These are phyloP conservation scores for Pythium inflatum DNA, from an alignment of 352 stramenopile species.

Conservation along the genomic window DNA sequence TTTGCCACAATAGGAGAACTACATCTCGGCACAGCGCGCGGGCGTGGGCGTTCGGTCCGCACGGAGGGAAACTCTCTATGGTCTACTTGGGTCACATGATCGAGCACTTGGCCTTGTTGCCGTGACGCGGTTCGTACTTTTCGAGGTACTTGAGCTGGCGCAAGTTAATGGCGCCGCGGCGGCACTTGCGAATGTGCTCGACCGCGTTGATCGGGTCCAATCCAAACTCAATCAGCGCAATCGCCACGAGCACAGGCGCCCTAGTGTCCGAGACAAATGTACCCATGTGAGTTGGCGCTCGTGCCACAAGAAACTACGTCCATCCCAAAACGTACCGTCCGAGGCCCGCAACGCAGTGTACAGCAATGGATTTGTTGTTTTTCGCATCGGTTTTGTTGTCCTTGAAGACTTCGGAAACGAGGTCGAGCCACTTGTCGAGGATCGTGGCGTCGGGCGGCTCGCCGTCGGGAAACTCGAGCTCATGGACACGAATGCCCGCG, in stretches of 20 bases:
- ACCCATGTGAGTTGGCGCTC: constrained; percentile 11
- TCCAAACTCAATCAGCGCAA: constrained; percentile 97
- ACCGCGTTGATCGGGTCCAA: constrained; percentile 97
- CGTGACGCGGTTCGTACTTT: constrained; percentile 89
- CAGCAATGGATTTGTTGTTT: constrained; percentile 91
- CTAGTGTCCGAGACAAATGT: constrained; percentile 35
- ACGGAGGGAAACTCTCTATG: not conserved
- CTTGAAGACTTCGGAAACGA: constrained; percentile 96
- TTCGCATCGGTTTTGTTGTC: constrained; percentile 72
- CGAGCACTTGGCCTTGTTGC: constrained; percentile 77
- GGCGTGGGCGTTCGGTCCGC: no score
- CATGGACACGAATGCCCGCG: constrained; percentile 92
- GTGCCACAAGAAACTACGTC: not conserved
- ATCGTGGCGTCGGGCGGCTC: constrained; percentile 92
- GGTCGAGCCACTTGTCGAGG: constrained; percentile 93
- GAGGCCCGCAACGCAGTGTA: constrained; percentile 98
- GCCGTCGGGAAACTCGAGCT: constrained; percentile 98
- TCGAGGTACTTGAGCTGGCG: constrained; percentile 98
- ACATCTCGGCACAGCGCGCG: no score
- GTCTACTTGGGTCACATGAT: constrained; percentile 68
- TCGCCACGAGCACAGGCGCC: constrained; percentile 97
- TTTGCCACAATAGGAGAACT: no score
- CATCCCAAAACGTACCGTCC: constrained; percentile 72
- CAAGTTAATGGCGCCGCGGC: constrained; percentile 97
- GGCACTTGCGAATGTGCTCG: constrained; percentile 95